phyloP scores from a whole-genome alignment of 2,329 filamentous ascomycete species.

The Rutstroemia sp. region DNA sequence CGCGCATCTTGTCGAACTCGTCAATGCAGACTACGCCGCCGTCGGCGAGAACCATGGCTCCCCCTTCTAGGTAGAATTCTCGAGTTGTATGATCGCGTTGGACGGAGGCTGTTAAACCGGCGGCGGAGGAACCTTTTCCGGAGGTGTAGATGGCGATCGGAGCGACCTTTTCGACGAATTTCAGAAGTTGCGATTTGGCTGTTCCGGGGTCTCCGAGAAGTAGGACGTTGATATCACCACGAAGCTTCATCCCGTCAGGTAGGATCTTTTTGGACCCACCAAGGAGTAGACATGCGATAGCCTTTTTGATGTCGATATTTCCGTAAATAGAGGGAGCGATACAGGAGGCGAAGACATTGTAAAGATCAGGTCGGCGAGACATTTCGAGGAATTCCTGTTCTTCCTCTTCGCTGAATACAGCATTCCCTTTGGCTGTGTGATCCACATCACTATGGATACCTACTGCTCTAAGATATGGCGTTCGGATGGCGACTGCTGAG shows the following conservation, averaged over 20 bases:
- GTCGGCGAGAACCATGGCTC: conserved; percentile 96
- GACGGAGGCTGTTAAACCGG: conserved; percentile 94
- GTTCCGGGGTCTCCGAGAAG: conserved; percentile 96
- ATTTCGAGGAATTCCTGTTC: conserved; percentile 94
- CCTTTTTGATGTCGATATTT: conserved; percentile 93
- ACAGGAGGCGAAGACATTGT: conserved; percentile 80
- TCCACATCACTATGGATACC: conserved; percentile 89
- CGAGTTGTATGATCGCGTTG: conserved; percentile 86
- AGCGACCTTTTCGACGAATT: conserved; percentile 94
- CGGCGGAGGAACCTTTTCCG: conserved; percentile 93
- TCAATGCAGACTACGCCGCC: conserved; percentile 97
- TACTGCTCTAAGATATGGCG: conserved; percentile 87
- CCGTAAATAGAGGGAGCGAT: conserved; percentile 98
- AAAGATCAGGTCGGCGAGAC: conserved; percentile 86
- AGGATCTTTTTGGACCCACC: conserved; percentile 97
- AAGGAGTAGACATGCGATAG: conserved; percentile 86
- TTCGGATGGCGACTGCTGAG: conserved; percentile 87
- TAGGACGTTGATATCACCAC: conserved; percentile 96
- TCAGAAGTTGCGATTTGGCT: conserved; percentile 92
- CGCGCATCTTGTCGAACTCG: conserved; percentile 99
- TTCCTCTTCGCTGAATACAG: conserved; percentile 85
- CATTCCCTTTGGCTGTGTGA: conserved; percentile 77
- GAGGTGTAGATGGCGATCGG: conserved; percentile 98
- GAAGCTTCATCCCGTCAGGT: conserved; percentile 92
- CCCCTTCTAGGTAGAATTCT: conserved; percentile 96